Conservation (phyloP, 2,329 filamentous ascomycete species). For the Neobulgaria alba region DNA sequence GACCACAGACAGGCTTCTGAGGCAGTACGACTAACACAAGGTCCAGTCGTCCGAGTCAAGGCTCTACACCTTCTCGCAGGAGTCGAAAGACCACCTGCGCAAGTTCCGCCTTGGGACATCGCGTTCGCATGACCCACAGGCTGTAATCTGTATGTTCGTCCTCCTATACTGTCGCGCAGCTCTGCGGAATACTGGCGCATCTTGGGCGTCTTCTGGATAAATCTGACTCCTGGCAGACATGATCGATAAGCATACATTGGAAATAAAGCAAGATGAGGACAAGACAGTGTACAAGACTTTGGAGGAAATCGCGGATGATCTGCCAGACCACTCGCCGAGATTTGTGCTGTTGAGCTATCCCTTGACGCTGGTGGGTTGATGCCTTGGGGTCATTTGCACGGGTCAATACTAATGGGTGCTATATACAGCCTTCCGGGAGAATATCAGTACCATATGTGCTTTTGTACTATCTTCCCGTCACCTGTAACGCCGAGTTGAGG, state of each 20-base stretch:
- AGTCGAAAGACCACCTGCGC: conserved; percentile 81
- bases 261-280: conserved; percentile 78
- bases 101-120: conserved; percentile 94
- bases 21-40: not conserved
- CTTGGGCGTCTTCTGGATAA: not conserved
- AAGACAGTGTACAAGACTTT: conserved; percentile 71
- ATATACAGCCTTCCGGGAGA: conserved; percentile 63
- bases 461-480: conserved; percentile 88
- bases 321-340: conserved; percentile 85
- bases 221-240: conserved; percentile 48
- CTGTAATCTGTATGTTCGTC: conserved; percentile 77
- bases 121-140: conserved; percentile 76
- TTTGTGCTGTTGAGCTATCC: conserved; percentile 90
- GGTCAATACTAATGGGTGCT: not conserved
- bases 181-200: not conserved
- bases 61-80: conserved; percentile 85
- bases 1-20: not conserved
- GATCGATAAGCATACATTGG: conserved; percentile 83
- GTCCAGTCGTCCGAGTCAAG: conserved; percentile 61
- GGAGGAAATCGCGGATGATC: conserved; percentile 73
- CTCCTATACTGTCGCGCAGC: conserved; percentile 4
- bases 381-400: not conserved
- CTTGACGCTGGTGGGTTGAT: conserved; percentile 62
- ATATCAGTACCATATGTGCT: conserved; percentile 88
- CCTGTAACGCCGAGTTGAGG: conserved; percentile 75